A percentile compares a stretch with the other conserved stretches of the same genome.
Evolutionary conservation across 1,284 basidiomycete species (phyloP).

Genomic region (Boletellus deceptivus): DNA sequence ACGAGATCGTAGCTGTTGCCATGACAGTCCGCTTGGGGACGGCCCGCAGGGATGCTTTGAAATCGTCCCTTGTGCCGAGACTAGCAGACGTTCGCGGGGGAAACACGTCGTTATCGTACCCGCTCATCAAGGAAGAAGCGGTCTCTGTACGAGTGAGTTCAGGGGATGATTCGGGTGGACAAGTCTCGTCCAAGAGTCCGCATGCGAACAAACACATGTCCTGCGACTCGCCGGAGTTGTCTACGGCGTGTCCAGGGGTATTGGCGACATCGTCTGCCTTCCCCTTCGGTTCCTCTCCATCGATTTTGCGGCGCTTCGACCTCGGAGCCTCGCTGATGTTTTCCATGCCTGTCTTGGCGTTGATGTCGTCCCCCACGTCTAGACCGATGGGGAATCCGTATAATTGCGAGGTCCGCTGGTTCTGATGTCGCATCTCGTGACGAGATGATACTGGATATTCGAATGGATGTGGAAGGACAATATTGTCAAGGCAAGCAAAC

Average conservation of each 20-base stretch:
- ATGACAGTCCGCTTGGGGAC: neutral
- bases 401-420: neutral
- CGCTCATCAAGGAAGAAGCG: neutral
- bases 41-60: neutral
- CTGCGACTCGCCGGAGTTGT: neutral
- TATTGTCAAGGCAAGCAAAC: conserved; percentile 18
- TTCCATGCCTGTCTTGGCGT: neutral
- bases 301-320: conserved; percentile 19
- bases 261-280: neutral
- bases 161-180: neutral
- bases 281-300: conserved; percentile 2
- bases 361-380: neutral
- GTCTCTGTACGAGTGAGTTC: neutral
- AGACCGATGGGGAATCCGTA: neutral
- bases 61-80: neutral
- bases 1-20: conserved; percentile 19
- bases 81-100: neutral
- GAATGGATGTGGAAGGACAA: conserved; percentile 1
- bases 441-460: neutral
- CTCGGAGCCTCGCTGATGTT: conserved; percentile 2
- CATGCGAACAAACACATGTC: too few species aligned
- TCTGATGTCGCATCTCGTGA: neutral
- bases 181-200: neutral
- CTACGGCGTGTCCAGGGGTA: neutral
- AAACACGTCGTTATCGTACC: neutral